Evolutionary conservation across 805 yeast species (phyloP).

Genomic region (Pichia eremophila): DNA sequence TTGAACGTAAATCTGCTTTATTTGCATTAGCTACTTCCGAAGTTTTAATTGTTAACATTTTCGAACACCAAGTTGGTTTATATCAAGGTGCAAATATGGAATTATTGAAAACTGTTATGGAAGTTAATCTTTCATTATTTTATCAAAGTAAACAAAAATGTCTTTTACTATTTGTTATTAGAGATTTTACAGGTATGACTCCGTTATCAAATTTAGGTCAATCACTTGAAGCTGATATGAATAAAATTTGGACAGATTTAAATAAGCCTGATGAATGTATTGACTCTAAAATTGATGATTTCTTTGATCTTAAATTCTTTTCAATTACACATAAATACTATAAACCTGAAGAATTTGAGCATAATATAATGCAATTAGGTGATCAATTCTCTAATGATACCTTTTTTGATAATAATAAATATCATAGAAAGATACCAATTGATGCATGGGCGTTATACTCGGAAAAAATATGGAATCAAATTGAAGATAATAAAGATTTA

Average conservation of each 20-base stretch:
- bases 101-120: constrained; percentile 87
- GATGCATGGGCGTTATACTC: constrained; percentile 97
- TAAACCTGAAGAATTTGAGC: constrained; percentile 60
- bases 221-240: constrained; percentile 63
- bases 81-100: constrained; percentile 99
- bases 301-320: constrained; percentile 76
- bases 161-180: constrained; percentile 72
- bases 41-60: constrained; percentile 79
- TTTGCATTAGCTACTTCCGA: constrained; percentile 92
- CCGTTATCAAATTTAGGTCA: constrained; percentile 63
- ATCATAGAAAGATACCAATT: constrained; percentile 80
- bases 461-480: constrained; percentile 87
- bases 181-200: constrained; percentile 86
- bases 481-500: constrained; percentile 83
- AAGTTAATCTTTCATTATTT: constrained; percentile 82
- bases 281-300: constrained; percentile 53
- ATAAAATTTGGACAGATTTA: constrained; percentile 68
- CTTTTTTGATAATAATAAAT: constrained; percentile 52
- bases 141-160: constrained; percentile 53
- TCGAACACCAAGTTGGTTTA: constrained; percentile 96
- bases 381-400: constrained; percentile 39
- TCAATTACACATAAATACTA: constrained; percentile 80
- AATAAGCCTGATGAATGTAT: constrained; percentile 62
- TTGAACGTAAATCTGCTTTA: constrained; percentile 91
- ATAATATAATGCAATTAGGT: constrained; percentile 55